Evolutionary conservation across 2,329 filamentous ascomycete species (phyloP).

Genomic region (Neospermospora avenae): DNA sequence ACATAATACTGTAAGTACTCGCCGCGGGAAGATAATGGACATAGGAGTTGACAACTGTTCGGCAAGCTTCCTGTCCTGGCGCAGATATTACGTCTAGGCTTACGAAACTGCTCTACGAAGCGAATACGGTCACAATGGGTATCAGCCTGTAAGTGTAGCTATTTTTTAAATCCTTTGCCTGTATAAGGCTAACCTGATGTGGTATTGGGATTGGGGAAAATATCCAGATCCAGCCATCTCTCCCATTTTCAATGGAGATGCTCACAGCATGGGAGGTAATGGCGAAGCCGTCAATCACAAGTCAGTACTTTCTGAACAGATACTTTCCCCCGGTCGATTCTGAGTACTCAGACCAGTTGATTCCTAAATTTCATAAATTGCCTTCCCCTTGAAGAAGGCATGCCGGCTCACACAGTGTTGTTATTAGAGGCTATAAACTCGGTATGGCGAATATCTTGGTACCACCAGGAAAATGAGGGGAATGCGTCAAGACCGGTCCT

Average conservation of each 20-base stretch:
- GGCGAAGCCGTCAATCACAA: conserved; percentile 36
- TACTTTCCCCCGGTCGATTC: no score
- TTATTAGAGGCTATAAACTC: conserved; percentile 10
- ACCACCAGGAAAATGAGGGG: conserved; percentile 51
- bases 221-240: conserved; percentile 19
- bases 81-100: conserved; percentile 41
- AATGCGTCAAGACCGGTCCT: conserved; percentile 48
- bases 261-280: conserved; percentile 46
- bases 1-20: conserved; percentile 32
- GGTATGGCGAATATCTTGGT: conserved; percentile 22
- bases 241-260: conserved; percentile 49
- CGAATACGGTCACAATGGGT: conserved; percentile 43
- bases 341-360: no score
- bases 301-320: no score
- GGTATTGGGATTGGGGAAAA: conserved; percentile 23
- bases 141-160: conserved; percentile 34
- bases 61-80: conserved; percentile 41
- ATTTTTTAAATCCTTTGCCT: neutral
- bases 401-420: no score
- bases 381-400: no score
- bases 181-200: conserved; percentile 28
- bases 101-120: conserved; percentile 41
- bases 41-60: conserved; percentile 8
- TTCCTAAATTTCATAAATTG: no score
- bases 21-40: neutral